Evolutionary conservation across 2,329 filamentous ascomycete genomes (phyloP).

Genomic region (Apiospora rasikravindrae): DNA sequence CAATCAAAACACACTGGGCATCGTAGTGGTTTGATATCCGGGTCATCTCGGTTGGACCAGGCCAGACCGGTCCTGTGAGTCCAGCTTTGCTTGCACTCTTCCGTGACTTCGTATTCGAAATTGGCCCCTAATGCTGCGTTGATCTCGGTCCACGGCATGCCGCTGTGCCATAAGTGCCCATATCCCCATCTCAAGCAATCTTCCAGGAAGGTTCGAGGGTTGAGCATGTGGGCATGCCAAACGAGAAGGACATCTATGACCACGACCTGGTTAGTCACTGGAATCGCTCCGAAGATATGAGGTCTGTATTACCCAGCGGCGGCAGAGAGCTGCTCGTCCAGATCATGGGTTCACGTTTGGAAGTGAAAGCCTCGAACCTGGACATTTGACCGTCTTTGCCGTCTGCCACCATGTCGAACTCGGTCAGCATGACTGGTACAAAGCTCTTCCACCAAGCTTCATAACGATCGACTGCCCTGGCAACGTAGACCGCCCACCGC

Average conservation of each 20-base stretch:
- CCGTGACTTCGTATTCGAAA: constrained; percentile 57
- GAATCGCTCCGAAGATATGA: neutral
- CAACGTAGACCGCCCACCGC: constrained; percentile 71
- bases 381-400: constrained; percentile 18
- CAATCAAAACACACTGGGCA: constrained; percentile 58
- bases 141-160: constrained; percentile 67
- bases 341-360: constrained; percentile 32
- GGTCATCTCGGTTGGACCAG: constrained; percentile 64
- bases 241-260: constrained; percentile 73
- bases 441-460: constrained; percentile 63
- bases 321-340: constrained; percentile 52
- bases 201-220: constrained; percentile 72
- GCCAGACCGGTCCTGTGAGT: constrained; percentile 46
- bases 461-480: constrained; percentile 69
- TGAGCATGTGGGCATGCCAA: constrained; percentile 77
- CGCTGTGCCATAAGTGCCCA: constrained; percentile 60
- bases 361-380: constrained; percentile 39
- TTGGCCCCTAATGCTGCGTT: constrained; percentile 58
- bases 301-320: constrained; percentile 54
- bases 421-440: constrained; percentile 34
- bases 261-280: constrained; percentile 22
- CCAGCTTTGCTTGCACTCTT: constrained; percentile 52
- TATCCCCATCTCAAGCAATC: constrained; percentile 65
- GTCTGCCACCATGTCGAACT: constrained; percentile 37
- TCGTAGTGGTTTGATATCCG: constrained; percentile 38